Percentiles rank a stretch among this genome's conserved stretches.
Evolutionary conservation across 1,139 yeast genomes (phyloP).

Genomic region (Geotrichum klebahnii): DNA sequence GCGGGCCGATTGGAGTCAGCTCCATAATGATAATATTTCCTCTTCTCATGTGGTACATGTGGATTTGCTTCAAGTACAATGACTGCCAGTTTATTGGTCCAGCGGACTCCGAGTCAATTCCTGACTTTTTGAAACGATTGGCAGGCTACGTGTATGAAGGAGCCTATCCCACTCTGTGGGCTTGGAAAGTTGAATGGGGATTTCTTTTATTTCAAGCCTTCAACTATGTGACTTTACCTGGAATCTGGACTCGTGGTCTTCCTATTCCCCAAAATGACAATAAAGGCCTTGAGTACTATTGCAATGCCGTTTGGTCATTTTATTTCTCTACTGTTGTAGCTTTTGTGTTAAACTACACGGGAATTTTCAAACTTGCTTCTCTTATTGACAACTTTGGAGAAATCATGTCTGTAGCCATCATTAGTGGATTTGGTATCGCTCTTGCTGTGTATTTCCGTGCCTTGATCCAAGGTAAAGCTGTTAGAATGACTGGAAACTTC

Average conservation of each 20-base stretch:
- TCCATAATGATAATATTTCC: conserved; percentile 97
- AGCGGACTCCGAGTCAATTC: conserved; percentile 53
- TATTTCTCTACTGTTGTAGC: conserved; percentile 62
- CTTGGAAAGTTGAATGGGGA: conserved; percentile 66
- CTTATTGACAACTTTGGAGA: conserved; percentile 81
- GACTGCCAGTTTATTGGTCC: conserved; percentile 73
- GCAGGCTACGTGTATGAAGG: conserved; percentile 47
- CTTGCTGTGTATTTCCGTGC: conserved; percentile 64
- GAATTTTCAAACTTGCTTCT: conserved; percentile 66
- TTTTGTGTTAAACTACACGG: conserved; percentile 63
- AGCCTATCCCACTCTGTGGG: conserved; percentile 65
- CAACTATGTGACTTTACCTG: conserved; percentile 86
- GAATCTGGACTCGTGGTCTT: conserved; percentile 91
- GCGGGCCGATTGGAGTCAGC: conserved; percentile 86
- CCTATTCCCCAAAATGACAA: conserved; percentile 77
- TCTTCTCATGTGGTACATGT: conserved; percentile 90
- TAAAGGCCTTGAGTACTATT: conserved; percentile 81
- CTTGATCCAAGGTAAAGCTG: conserved; percentile 48
- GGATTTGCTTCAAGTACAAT: conserved; percentile 83
- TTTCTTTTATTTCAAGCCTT: conserved; percentile 68
- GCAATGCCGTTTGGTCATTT: conserved; percentile 85
- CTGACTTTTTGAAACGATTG: conserved; percentile 50
- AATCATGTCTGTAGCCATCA: conserved; percentile 86
- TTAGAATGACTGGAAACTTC: conserved; percentile 86
- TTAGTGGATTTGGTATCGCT: conserved; percentile 68